These are phyloP conservation scores for Nitzschia sp. DNA, from an alignment of 108 stramenopile species.

Conservation along the genomic window DNA sequence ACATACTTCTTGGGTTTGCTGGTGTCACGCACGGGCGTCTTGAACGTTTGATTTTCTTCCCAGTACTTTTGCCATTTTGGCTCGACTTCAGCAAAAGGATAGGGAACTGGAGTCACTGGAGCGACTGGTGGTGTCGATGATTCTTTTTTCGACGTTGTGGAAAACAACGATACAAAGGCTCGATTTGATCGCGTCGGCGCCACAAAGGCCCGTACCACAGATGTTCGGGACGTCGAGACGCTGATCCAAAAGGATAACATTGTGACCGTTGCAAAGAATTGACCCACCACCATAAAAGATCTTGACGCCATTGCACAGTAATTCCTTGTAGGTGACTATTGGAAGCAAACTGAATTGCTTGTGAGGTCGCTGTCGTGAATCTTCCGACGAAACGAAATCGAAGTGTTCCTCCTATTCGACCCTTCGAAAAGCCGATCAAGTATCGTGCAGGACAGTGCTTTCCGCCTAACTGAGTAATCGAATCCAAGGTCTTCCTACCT, in stretches of 20 bases:
- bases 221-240: neutral
- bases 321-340: too few relatives aligned
- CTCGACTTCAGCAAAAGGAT: constrained; percentile 80
- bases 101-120: constrained; percentile 21
- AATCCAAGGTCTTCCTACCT: too few relatives aligned
- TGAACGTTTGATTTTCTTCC: constrained; percentile 82
- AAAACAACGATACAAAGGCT: constrained; percentile 3
- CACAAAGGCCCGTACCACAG: neutral
- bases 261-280: neutral
- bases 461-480: too few relatives aligned
- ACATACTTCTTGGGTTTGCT: constrained; percentile 91
- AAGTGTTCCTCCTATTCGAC: too few relatives aligned
- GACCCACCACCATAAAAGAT: neutral
- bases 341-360: too few relatives aligned
- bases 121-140: neutral
- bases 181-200: neutral
- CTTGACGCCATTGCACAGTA: neutral
- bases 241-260: neutral
- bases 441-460: too few relatives aligned
- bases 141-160: neutral
- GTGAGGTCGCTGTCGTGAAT: too few relatives aligned
- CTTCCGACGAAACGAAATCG: too few relatives aligned
- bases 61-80: constrained; percentile 91
- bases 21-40: constrained; percentile 71
- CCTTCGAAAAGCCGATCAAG: too few relatives aligned